Percentiles rank a stretch among this genome's conserved stretches.
Conservation (phyloP, 192 early-diverging fungal species). For the Geranomyces michiganensis region DNA sequence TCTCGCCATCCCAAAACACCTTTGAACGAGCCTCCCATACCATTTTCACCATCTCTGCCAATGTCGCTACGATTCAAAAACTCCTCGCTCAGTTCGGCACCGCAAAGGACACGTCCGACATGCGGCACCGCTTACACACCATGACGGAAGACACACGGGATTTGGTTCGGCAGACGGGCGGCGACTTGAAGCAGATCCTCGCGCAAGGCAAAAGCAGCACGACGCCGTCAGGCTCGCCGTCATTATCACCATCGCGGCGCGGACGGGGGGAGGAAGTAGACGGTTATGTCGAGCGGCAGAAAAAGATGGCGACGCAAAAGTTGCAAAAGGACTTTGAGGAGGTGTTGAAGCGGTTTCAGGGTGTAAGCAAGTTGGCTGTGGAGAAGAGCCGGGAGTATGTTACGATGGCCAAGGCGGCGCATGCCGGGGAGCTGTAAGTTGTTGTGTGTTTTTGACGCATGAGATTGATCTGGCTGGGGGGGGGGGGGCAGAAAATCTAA, state of each 20-base stretch:
- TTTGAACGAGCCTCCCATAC: slow-evolving; percentile 75
- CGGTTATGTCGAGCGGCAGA: slow-evolving; percentile 55
- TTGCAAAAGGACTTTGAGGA: slow-evolving; percentile 94
- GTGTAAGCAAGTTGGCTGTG: slow-evolving; percentile 77
- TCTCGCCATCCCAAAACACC: not conserved
- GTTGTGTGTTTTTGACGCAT: no score
- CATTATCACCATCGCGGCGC: not conserved
- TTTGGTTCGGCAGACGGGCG: slow-evolving; percentile 76
- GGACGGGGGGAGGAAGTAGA: not conserved
- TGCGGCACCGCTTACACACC: slow-evolving; percentile 67
- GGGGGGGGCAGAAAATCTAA: not conserved
- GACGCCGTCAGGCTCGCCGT: not conserved
- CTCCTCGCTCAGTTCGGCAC: slow-evolving; percentile 78
- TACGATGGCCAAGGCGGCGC: slow-evolving; percentile 64
- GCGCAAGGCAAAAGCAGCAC: not conserved
- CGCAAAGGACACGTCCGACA: slow-evolving; percentile 71
- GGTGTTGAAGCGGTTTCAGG: slow-evolving; percentile 87
- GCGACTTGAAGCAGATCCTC: slow-evolving; percentile 76
- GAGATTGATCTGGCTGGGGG: not conserved
- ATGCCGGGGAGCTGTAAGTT: slow-evolving; percentile 35
- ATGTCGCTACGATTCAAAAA: slow-evolving; percentile 80
- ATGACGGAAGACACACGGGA: slow-evolving; percentile 82
- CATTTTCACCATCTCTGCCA: slow-evolving; percentile 84
- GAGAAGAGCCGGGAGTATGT: slow-evolving; percentile 86
- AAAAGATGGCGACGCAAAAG: slow-evolving; percentile 89